These are phyloP conservation scores for Diospyros lotus DNA, from an alignment of 148 eudicot species.

Conservation along the genomic window DNA sequence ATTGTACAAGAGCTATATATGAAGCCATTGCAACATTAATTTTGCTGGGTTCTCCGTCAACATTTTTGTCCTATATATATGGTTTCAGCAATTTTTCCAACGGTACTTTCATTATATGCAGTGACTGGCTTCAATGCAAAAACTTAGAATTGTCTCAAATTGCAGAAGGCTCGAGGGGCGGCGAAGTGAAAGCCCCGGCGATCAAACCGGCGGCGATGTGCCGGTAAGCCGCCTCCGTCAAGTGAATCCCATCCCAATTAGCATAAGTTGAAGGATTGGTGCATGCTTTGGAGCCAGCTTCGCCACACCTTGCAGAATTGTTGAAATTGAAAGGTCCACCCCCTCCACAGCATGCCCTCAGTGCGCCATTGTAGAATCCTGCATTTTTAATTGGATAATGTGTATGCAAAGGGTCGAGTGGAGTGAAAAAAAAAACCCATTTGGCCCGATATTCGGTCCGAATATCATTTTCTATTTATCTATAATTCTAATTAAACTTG, in stretches of 20 bases:
- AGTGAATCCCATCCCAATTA: slow-evolving; percentile 34
- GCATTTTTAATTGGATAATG: neutral
- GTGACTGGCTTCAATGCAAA: too few species aligned
- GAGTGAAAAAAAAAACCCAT: too few species aligned
- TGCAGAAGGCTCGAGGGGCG: slow-evolving; percentile 2
- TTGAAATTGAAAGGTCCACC: slow-evolving; percentile 25
- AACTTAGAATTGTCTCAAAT: too few species aligned
- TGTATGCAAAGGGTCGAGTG: neutral
- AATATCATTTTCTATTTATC: too few species aligned
- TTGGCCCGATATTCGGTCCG: too few species aligned
- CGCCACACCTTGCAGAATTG: slow-evolving; percentile 6
- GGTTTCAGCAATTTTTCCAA: too few species aligned
- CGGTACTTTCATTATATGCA: too few species aligned
- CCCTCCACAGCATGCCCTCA: slow-evolving; percentile 36
- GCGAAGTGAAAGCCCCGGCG: slow-evolving; percentile 22
- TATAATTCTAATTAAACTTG: too few species aligned
- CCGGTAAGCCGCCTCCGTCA: slow-evolving; percentile 32
- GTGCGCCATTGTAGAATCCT: slow-evolving; percentile 26
- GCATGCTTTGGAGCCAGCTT: slow-evolving; percentile 16
- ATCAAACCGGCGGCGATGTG: slow-evolving; percentile 21
- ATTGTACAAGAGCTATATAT: too few species aligned
- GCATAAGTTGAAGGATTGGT: slow-evolving; percentile 23
- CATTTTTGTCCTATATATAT: too few species aligned
- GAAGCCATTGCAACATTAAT: too few species aligned
- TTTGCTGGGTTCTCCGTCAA: too few species aligned